Percentiles rank a stretch among this genome's conserved stretches.
These are phyloP conservation scores for Entomortierella lignicola DNA, from an alignment of 192 early-diverging fungal species.

Conservation along the genomic window DNA sequence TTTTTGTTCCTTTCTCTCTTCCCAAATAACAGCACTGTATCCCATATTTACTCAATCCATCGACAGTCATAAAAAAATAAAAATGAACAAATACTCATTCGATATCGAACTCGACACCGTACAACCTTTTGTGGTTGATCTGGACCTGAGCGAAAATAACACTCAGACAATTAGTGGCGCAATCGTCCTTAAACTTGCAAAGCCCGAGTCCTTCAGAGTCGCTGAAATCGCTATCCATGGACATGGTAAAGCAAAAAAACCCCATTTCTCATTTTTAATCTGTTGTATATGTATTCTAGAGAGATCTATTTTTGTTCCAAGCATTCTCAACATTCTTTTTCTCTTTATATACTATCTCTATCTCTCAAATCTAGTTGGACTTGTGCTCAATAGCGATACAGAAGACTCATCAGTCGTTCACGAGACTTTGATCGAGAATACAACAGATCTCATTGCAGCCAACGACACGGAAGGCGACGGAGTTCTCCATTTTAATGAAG, in stretches of 20 bases:
- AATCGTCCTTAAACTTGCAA: slow-evolving; percentile 21
- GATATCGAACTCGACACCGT: slow-evolving; percentile 52
- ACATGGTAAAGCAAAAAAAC: slow-evolving; percentile 29
- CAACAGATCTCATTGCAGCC: slow-evolving; percentile 35
- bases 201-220: slow-evolving; percentile 43
- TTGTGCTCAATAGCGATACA: slow-evolving; percentile 35
- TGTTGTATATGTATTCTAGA: too few species aligned
- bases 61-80: too few species aligned
- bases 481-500: slow-evolving; percentile 23
- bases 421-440: slow-evolving; percentile 13
- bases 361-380: slow-evolving; percentile 26
- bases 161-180: slow-evolving; percentile 35
- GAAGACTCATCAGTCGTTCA: slow-evolving; percentile 21
- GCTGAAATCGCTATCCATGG: slow-evolving; percentile 48
- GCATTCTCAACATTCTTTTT: not conserved
- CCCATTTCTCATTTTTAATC: not conserved
- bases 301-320: not conserved
- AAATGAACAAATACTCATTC: slow-evolving; percentile 15
- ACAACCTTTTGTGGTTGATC: slow-evolving; percentile 46
- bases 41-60: too few species aligned
- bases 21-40: slow-evolving; percentile 6
- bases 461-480: slow-evolving; percentile 46
- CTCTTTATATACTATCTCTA: not conserved
- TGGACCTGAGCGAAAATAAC: slow-evolving; percentile 15
- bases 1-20: slow-evolving; percentile 6